A percentile compares a stretch with the other conserved stretches of the same genome.
Evolutionary conservation across 1,284 basidiomycete genomes (phyloP).

Genomic region (Melampsora americana): DNA sequence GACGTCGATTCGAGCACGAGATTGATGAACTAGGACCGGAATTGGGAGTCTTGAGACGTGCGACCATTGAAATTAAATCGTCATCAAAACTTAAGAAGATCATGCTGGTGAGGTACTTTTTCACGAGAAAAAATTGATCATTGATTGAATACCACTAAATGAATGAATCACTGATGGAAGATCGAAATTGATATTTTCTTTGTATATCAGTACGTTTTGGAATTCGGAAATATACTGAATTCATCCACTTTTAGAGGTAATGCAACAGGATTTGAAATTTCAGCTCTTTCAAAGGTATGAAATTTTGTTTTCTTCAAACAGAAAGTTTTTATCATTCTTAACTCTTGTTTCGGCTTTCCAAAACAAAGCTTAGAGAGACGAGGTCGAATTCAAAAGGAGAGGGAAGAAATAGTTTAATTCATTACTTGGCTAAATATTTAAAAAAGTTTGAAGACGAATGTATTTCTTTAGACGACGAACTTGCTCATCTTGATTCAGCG

Average conservation of each 20-base stretch:
- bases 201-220: constrained; percentile 63
- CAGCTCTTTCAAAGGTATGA: constrained; percentile 71
- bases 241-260: constrained; percentile 75
- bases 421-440: constrained; percentile 76
- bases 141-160: neutral
- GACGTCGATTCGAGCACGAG: constrained; percentile 73
- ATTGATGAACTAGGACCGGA: constrained; percentile 80
- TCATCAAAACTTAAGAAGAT: constrained; percentile 69
- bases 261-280: constrained; percentile 76
- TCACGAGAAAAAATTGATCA: neutral
- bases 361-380: constrained; percentile 71
- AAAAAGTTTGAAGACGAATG: constrained; percentile 66
- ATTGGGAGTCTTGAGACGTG: constrained; percentile 69
- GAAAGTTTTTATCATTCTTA: constrained; percentile 15
- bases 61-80: constrained; percentile 68
- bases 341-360: neutral
- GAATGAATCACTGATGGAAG: neutral
- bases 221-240: constrained; percentile 78
- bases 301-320: neutral
- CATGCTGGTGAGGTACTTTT: constrained; percentile 61
- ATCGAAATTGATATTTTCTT: constrained; percentile 28
- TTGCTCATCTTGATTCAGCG: constrained; percentile 75
- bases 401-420: constrained; percentile 77
- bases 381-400: constrained; percentile 57
- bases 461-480: constrained; percentile 72